Evolutionary conservation across 495 filamentous ascomycete species (phyloP).

Genomic region (Penicillium egyptiacum): DNA sequence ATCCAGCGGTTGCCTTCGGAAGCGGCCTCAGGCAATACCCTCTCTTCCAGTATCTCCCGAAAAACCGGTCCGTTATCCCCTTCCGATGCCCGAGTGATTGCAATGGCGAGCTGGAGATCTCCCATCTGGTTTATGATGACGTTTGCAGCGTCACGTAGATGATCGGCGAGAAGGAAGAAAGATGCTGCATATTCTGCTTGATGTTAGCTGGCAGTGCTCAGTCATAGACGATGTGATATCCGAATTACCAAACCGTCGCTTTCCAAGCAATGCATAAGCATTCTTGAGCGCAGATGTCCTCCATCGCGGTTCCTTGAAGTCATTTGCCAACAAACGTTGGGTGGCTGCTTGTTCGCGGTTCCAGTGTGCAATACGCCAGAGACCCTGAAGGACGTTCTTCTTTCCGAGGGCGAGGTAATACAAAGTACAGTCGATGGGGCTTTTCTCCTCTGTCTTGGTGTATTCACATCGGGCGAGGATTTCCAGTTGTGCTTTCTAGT

Average conservation of each 20-base stretch:
- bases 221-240: neutral
- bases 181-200: constrained; percentile 84
- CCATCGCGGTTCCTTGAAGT: constrained; percentile 85
- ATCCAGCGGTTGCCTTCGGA: constrained; percentile 89
- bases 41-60: constrained; percentile 71
- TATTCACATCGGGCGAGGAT: constrained; percentile 90
- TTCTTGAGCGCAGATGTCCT: constrained; percentile 92
- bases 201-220: constrained; percentile 9
- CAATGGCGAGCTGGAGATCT: constrained; percentile 88
- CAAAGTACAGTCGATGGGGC: constrained; percentile 90
- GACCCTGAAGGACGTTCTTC: constrained; percentile 85
- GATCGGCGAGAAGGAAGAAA: constrained; percentile 91
- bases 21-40: constrained; percentile 73
- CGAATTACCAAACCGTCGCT: constrained; percentile 74
- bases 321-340: constrained; percentile 72
- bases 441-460: constrained; percentile 80
- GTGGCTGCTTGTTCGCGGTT: constrained; percentile 82
- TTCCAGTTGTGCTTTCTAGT: constrained; percentile 78
- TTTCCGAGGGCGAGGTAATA: constrained; percentile 90
- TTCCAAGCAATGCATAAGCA: constrained; percentile 93
- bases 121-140: constrained; percentile 81
- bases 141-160: constrained; percentile 78
- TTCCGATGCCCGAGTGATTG: constrained; percentile 83
- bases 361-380: constrained; percentile 96
- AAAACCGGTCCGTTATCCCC: constrained; percentile 80